phyloP scores from a whole-genome alignment of 176 grass and related monocot species.

The Carex parvula region DNA sequence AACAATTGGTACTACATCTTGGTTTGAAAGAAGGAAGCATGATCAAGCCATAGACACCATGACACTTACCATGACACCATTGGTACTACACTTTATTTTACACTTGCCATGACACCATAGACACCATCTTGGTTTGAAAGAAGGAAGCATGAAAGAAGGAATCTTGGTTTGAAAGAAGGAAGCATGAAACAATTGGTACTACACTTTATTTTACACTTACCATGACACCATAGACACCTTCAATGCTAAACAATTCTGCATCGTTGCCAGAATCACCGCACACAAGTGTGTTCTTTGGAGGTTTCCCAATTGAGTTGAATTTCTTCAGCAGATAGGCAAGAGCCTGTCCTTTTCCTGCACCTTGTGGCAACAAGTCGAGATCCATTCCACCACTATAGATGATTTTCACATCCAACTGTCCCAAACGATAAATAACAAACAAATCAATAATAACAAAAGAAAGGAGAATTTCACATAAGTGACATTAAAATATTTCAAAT shows the following conservation, averaged over 20 bases:
- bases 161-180: neutral
- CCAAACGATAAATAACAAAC: conserved; percentile 14
- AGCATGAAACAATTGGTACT: too few relatives aligned
- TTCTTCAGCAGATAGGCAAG: conserved; percentile 77
- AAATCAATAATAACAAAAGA: conserved; percentile 2
- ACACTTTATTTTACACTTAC: conserved; percentile 38
- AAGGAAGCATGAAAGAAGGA: too few relatives aligned
- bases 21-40: too few relatives aligned
- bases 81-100: too few relatives aligned
- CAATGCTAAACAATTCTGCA: conserved; percentile 80
- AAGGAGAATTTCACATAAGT: neutral
- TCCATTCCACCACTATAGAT: conserved; percentile 71
- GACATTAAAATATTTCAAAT: neutral
- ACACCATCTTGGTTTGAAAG: too few relatives aligned
- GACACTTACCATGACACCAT: too few relatives aligned
- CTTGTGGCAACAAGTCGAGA: conserved; percentile 69
- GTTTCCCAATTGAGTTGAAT: conserved; percentile 52
- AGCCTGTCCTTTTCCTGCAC: conserved; percentile 86
- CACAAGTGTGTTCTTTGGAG: conserved; percentile 70
- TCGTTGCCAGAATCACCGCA: conserved; percentile 93
- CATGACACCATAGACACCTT: conserved; percentile 73
- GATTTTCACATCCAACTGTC: conserved; percentile 90
- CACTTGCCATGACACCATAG: too few relatives aligned
- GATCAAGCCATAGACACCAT: too few relatives aligned
- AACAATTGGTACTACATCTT: neutral